A percentile compares a stretch with the other conserved stretches of the same genome.
phyloP scores from a whole-genome alignment of 148 eudicot genomes.

The Salicornia ramosissima region DNA sequence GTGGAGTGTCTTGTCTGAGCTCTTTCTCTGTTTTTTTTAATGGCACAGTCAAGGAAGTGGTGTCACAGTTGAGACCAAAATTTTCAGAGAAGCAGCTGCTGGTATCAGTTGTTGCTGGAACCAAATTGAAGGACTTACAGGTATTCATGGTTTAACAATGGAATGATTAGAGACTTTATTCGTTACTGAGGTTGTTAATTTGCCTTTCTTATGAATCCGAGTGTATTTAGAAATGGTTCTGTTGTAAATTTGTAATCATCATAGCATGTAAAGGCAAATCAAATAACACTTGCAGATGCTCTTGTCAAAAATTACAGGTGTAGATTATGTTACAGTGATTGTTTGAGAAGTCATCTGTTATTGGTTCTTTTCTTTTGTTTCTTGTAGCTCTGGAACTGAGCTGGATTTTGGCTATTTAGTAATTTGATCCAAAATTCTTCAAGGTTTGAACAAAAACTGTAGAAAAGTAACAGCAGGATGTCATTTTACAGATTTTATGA shows the following conservation, averaged over 20 bases:
- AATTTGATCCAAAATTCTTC: not conserved
- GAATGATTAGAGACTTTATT: not conserved
- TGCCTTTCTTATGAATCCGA: not conserved
- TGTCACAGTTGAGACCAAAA: conserved; percentile 50
- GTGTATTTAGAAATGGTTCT: not conserved
- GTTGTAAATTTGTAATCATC: too few species aligned
- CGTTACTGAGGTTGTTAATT: not conserved
- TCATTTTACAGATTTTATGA: not conserved
- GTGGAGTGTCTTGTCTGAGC: not conserved
- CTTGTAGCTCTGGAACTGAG: not conserved
- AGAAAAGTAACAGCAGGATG: not conserved
- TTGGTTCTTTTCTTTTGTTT: not conserved
- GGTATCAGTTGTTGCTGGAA: conserved; percentile 93
- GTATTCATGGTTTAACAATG: conserved; percentile 24
- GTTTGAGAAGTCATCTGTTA: too few species aligned
- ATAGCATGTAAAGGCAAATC: not conserved
- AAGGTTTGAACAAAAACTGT: not conserved
- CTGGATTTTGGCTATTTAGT: not conserved
- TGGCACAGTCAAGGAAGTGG: conserved; percentile 62
- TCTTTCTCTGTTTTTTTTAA: not conserved
- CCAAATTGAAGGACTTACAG: conserved; percentile 78
- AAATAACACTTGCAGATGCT: not conserved
- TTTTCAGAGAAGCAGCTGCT: conserved; percentile 73
- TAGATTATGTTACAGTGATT: not conserved
- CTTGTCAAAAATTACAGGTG: not conserved